Conservation (phyloP, 2,329 filamentous ascomycete species). For the Colletotrichum viniferum region DNA sequence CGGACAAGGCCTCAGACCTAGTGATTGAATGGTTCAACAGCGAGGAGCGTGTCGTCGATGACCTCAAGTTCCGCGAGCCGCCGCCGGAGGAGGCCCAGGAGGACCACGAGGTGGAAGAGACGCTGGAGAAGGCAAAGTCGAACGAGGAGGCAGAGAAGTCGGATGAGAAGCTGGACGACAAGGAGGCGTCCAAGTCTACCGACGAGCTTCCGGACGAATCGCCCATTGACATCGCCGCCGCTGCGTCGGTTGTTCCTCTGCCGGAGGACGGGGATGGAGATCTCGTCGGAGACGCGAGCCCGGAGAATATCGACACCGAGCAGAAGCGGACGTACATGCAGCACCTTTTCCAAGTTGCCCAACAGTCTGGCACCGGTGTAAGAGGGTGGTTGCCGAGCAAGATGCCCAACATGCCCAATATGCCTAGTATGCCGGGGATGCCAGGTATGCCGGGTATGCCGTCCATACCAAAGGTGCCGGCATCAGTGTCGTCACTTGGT, state of each 20-base stretch:
- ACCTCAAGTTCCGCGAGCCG: slow-evolving; percentile 47
- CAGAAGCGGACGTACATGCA: slow-evolving; percentile 49
- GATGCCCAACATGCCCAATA: slow-evolving; percentile 39
- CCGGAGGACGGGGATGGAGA: slow-evolving; percentile 45
- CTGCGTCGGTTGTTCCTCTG: slow-evolving; percentile 53
- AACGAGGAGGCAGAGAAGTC: slow-evolving; percentile 27
- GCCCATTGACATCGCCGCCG: slow-evolving; percentile 57
- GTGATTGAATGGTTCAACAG: slow-evolving; percentile 62
- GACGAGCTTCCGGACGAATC: slow-evolving; percentile 42
- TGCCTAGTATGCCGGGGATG: slow-evolving; percentile 35
- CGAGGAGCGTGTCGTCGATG: slow-evolving; percentile 49
- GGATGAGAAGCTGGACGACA: slow-evolving; percentile 18
- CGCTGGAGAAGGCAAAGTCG: slow-evolving; percentile 31
- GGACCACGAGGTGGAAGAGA: slow-evolving; percentile 33
- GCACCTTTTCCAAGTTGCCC: slow-evolving; percentile 53
- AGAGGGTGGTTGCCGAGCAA: slow-evolving; percentile 53
- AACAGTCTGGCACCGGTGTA: slow-evolving; percentile 51
- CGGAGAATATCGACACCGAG: slow-evolving; percentile 37
- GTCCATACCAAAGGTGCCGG: slow-evolving; percentile 29
- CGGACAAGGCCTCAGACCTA: slow-evolving; percentile 60
- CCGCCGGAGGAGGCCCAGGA: slow-evolving; percentile 38
- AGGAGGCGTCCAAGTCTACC: slow-evolving; percentile 7
- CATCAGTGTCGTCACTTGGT: slow-evolving; percentile 31
- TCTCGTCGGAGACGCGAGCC: slow-evolving; percentile 31
- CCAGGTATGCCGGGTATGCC: slow-evolving; percentile 36